Evolutionary conservation across 2,329 filamentous ascomycete species (phyloP).

Genomic region (Ascomycota sp.): DNA sequence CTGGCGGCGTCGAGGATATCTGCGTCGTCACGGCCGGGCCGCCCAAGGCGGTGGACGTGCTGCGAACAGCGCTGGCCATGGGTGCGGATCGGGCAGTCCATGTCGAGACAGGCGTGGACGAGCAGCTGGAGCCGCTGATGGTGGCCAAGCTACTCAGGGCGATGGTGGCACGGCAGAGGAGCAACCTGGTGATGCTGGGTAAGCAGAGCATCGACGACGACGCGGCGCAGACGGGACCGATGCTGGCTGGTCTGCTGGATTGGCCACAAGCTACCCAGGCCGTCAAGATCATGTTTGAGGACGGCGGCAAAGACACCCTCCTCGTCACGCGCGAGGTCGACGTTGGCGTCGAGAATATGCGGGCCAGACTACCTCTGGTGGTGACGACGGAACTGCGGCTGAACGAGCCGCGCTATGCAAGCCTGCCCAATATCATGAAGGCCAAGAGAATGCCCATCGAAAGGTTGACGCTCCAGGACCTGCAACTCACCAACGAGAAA

Average conservation of each 20-base stretch:
- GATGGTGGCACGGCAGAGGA: conserved; percentile 61
- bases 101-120: conserved; percentile 55
- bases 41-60: conserved; percentile 63
- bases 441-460: conserved; percentile 98
- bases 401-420: conserved; percentile 89
- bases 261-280: conserved; percentile 95
- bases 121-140: conserved; percentile 66
- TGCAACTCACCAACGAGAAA: conserved; percentile 50
- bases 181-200: conserved; percentile 79
- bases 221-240: conserved; percentile 85
- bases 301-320: conserved; percentile 33
- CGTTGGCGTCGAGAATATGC: conserved; percentile 77
- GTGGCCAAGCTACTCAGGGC: conserved; percentile 75
- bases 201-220: conserved; percentile 99
- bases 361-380: conserved; percentile 68
- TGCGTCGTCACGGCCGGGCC: conserved; percentile 75
- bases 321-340: conserved; percentile 82
- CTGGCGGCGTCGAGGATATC: conserved; percentile 69
- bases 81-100: conserved; percentile 82
- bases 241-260: conserved; percentile 76
- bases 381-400: conserved; percentile 86
- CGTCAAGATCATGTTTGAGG: conserved; percentile 55
- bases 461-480: conserved; percentile 71
- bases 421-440: conserved; percentile 98
- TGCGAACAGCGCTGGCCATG: conserved; percentile 97